phyloP scores from a whole-genome alignment of 148 eudicot species.

The Polygonum aviculare region DNA sequence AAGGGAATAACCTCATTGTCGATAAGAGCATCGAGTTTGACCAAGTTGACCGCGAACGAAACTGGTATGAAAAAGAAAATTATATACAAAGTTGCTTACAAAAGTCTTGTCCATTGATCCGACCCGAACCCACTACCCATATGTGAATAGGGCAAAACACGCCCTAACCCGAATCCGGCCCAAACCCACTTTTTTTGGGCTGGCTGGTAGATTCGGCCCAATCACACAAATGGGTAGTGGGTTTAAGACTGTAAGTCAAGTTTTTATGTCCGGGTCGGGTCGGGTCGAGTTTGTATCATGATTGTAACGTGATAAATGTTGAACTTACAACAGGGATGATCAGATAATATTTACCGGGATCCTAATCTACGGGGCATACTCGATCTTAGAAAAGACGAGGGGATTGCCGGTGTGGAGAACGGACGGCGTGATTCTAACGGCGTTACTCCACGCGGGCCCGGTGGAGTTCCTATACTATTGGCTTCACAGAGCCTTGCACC shows the following conservation, averaged over 20 bases:
- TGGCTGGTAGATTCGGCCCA: too few relatives aligned
- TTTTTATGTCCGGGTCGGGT: background rate
- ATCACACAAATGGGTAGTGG: background rate
- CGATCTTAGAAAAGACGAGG: background rate
- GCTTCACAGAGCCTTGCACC: conserved; percentile 65
- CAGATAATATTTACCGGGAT: conserved; percentile 8
- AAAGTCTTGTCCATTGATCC: too few relatives aligned
- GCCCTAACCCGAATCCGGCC: too few relatives aligned
- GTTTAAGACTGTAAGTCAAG: background rate
- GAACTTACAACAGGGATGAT: background rate
- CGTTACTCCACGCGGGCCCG: conserved; percentile 30
- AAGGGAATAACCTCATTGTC: conserved; percentile 24
- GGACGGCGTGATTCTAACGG: conserved; percentile 24
- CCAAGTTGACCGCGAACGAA: conserved; percentile 16
- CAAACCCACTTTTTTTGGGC: too few relatives aligned
- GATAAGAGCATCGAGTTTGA: conserved; percentile 41
- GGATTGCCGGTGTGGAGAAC: conserved; percentile 28
- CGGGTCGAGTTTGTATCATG: too few relatives aligned
- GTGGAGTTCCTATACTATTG: conserved; percentile 49
- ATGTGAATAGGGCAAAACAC: too few relatives aligned
- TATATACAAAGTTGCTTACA: too few relatives aligned
- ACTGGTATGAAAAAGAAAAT: background rate
- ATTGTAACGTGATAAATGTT: too few relatives aligned
- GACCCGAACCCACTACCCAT: too few relatives aligned
- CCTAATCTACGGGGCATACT: background rate